phyloP scores from a whole-genome alignment of 441 rosid species.

The Omphalea diandra region DNA sequence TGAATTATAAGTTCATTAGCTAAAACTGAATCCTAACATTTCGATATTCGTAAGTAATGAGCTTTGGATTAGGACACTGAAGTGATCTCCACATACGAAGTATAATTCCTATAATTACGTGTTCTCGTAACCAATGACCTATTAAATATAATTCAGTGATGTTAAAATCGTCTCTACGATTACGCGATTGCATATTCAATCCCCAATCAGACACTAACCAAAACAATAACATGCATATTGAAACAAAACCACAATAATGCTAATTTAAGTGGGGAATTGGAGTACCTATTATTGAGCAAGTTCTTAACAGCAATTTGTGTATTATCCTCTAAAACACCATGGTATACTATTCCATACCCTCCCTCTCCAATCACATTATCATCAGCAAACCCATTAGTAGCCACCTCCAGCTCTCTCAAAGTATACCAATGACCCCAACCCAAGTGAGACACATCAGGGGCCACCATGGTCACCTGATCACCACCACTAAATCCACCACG shows the following conservation, averaged over 20 bases:
- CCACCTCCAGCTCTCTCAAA: constrained; percentile 66
- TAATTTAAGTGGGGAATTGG: background rate
- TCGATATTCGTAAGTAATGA: no score
- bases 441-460: constrained; percentile 65
- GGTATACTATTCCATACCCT: constrained; percentile 74
- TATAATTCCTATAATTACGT: no score
- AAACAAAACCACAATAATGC: background rate
- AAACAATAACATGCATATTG: background rate
- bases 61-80: no score
- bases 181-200: no score
- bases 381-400: constrained; percentile 56
- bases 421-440: constrained; percentile 95
- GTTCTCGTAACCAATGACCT: no score
- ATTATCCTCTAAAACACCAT: constrained; percentile 50
- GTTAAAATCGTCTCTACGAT: no score
- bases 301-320: constrained; percentile 61
- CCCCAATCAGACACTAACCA: no score
- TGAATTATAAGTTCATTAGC: background rate
- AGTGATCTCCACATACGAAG: no score
- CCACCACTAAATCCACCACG: constrained; percentile 25
- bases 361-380: constrained; percentile 79
- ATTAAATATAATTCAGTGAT: no score
- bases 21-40: background rate
- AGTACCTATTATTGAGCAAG: constrained; percentile 65
- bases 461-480: constrained; percentile 43